Percentiles rank a stretch among this genome's conserved stretches.
These are phyloP conservation scores for Glarea lozoyensis DNA, from an alignment of 495 filamentous ascomycete species.

Conservation along the genomic window DNA sequence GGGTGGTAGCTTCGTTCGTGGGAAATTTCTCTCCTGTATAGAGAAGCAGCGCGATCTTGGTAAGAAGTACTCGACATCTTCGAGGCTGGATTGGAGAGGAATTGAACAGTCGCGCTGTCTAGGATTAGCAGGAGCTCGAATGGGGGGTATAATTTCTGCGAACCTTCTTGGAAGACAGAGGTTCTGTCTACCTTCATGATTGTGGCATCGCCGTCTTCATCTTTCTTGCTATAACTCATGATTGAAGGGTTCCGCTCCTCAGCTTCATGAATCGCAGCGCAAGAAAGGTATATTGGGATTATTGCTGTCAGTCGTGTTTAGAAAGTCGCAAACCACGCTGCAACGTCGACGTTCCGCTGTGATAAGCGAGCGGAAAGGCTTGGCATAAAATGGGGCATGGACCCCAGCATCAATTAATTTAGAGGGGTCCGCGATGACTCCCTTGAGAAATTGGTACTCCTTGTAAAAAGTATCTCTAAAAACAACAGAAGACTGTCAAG, in stretches of 20 bases:
- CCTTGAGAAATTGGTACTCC: too few relatives aligned
- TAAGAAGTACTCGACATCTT: slow-evolving; percentile 89
- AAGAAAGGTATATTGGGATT: slow-evolving; percentile 7
- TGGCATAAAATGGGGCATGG: too few relatives aligned
- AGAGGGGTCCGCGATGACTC: too few relatives aligned
- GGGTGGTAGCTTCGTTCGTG: slow-evolving; percentile 90
- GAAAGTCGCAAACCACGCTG: slow-evolving; percentile 20
- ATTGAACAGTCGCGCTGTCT: slow-evolving; percentile 90
- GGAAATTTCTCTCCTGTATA: slow-evolving; percentile 97
- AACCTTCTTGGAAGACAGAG: slow-evolving; percentile 98
- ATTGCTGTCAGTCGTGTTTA: slow-evolving; percentile 9
- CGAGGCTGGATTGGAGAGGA: slow-evolving; percentile 89
- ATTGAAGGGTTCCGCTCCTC: slow-evolving; percentile 22
- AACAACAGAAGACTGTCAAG: too few relatives aligned
- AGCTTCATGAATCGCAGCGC: slow-evolving; percentile 23
- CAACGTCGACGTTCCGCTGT: slow-evolving; percentile 10
- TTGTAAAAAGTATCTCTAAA: too few relatives aligned
- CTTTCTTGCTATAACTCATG: slow-evolving; percentile 98
- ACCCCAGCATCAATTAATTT: too few relatives aligned
- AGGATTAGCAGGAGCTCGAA: slow-evolving; percentile 11
- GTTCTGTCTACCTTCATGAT: slow-evolving; percentile 96
- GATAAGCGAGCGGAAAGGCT: slow-evolving; percentile 18
- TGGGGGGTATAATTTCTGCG: slow-evolving; percentile 24
- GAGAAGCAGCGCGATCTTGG: slow-evolving; percentile 92
- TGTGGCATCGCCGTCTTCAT: slow-evolving; percentile 89